Conservation (phyloP, 176 grass and related monocot genomes). For the Triticum timopheevii region DNA sequence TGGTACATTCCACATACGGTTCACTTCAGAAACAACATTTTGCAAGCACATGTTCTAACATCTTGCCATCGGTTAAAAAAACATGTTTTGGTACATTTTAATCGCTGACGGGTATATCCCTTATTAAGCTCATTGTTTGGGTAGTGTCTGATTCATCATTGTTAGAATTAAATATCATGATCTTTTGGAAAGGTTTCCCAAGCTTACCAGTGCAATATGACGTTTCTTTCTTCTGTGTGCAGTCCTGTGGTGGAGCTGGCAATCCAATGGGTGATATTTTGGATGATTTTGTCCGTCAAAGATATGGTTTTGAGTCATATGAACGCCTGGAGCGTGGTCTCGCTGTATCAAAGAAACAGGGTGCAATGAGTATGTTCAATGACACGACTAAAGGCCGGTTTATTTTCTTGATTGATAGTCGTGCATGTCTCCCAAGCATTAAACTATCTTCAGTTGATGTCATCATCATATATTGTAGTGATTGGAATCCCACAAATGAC, state of each 20-base stretch:
- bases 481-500: conserved; percentile 91
- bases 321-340: conserved; percentile 78
- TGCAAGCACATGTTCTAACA: neutral
- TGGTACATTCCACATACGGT: neutral
- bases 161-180: neutral
- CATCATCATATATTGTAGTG: conserved; percentile 79
- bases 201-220: conserved; percentile 14
- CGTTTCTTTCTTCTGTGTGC: conserved; percentile 36
- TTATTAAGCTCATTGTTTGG: conserved; percentile 36
- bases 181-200: conserved; percentile 16
- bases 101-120: neutral
- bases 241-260: conserved; percentile 68
- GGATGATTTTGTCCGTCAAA: conserved; percentile 90
- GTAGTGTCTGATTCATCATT: conserved; percentile 22
- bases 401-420: conserved; percentile 85
- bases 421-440: conserved; percentile 81
- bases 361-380: conserved; percentile 87
- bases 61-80: neutral
- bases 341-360: conserved; percentile 54
- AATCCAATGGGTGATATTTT: conserved; percentile 87
- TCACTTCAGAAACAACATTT: neutral
- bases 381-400: conserved; percentile 78
- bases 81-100: neutral
- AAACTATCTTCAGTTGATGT: conserved; percentile 84
- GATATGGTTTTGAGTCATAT: conserved; percentile 81